Evolutionary conservation across 208 protist species (phyloP).

Genomic region (Balamuthia mandrillaris): DNA sequence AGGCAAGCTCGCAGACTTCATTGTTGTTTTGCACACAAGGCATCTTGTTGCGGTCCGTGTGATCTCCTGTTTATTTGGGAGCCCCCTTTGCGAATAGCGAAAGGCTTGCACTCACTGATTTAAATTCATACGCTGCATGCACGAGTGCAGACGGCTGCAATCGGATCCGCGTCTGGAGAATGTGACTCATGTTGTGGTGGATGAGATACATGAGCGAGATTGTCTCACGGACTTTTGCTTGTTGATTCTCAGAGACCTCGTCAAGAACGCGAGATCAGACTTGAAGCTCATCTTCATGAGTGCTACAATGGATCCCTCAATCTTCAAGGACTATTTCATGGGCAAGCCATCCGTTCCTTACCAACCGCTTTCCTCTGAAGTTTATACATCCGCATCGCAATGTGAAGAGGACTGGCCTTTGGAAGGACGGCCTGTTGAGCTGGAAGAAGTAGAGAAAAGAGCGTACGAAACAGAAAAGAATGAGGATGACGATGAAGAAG

Average conservation of each 20-base stretch:
- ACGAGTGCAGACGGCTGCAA: constrained; percentile 38
- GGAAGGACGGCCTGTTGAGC: no score
- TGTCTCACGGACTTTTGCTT: constrained; percentile 47
- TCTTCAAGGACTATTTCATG: constrained; percentile 61
- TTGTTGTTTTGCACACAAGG: constrained; percentile 69
- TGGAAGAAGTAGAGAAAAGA: no score
- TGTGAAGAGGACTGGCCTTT: no score
- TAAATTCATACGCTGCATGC: no score
- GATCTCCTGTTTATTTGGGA: no score
- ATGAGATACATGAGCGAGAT: constrained; percentile 71
- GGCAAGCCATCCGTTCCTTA: no score
- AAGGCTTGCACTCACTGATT: no score
- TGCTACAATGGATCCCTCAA: constrained; percentile 67
- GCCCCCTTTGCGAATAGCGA: no score
- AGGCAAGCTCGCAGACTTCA: constrained; percentile 15
- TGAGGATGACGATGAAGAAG: no score
- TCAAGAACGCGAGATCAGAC: constrained; percentile 45
- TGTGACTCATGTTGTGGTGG: constrained; percentile 66
- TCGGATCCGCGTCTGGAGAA: not conserved
- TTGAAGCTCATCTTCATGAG: constrained; percentile 72
- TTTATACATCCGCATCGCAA: no score
- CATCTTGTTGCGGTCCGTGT: constrained; percentile 64
- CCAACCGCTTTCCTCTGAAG: no score
- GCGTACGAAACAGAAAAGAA: no score
- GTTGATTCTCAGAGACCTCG: constrained; percentile 47